Base-by-base conservation (phyloP, 2,329 filamentous ascomycete genomes). In the Bipolaris sorokiniana region DNA sequence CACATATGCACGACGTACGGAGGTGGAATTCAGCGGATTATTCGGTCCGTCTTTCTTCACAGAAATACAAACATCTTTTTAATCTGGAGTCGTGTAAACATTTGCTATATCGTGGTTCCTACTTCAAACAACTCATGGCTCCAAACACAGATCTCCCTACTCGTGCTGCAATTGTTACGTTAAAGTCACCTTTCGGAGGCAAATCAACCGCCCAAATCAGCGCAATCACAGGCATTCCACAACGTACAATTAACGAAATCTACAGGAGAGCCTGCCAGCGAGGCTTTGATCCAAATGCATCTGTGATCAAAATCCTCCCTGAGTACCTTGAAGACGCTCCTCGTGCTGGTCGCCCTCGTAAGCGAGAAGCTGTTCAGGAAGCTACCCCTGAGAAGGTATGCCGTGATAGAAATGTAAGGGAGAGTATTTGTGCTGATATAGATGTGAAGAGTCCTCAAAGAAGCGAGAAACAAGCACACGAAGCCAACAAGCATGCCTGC, bases 81-180 rank as follows among this genome's bases (percentile, higher is more conserved):
- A 31, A 5, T 31, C 28, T 28, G 28, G 10, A 31, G 28, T 11
- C 10, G 28, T 13, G 28, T 31, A 31, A 13, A 31, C 1, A 4
- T 3, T 11, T 31, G 10, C 3, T 4, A 31, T 11, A 31, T 31
- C 28, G 10, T 31, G 28, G 10, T 31, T 31, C 13, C 10, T 11
- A 13, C 4, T 13, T 3, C 10, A 13, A 31, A 31, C 13, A 31
- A 10, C 28, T 3, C 9, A 56, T 59, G 23, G 47, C 51, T 44
- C 48, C 51, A 26, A 48, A 48, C 48, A 61, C 50, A 56, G 36
- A 55, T 52, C 4, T 46, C 10, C 38, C 33, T 37, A 61, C 55
- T 5, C 48, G 51, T 16, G 36, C 54, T 5, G 28, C 20, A n/a
- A 31, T 61, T n/a, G 36, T 58, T 31, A 37, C 34, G 13, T 33